Conservation (phyloP, 2,329 filamentous ascomycete genomes). For the Shiraia sp. region DNA sequence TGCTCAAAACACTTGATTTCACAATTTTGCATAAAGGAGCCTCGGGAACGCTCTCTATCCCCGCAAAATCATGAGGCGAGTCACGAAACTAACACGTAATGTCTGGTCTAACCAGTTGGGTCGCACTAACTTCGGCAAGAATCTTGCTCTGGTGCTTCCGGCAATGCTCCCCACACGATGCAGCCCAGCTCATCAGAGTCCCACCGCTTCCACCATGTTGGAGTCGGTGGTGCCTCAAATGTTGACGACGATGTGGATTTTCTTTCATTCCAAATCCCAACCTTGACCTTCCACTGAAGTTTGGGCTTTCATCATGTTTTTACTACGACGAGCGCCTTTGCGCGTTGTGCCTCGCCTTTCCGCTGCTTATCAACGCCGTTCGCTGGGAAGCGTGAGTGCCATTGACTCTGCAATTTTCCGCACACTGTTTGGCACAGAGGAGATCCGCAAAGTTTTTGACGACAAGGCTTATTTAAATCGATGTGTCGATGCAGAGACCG, state of each 20-base stretch:
- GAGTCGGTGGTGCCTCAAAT: constrained; percentile 13
- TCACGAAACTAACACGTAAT: too few relatives aligned
- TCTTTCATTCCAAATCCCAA: constrained; percentile 6
- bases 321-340: constrained; percentile 29
- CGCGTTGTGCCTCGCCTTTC: constrained; percentile 22
- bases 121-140: not conserved
- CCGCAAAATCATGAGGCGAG: too few relatives aligned
- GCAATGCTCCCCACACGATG: constrained; percentile 33
- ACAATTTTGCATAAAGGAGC: too few relatives aligned
- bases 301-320: constrained; percentile 29
- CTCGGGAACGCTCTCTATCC: too few relatives aligned
- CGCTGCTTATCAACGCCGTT: constrained; percentile 22
- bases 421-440: constrained; percentile 57
- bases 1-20: not conserved
- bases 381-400: constrained; percentile 38
- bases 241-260: constrained; percentile 8
- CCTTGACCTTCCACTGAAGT: constrained; percentile 7
- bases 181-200: constrained; percentile 14
- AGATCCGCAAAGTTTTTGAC: constrained; percentile 56
- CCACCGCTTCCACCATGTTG: constrained; percentile 19
- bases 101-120: too few relatives aligned
- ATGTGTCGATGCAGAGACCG: constrained; percentile 57
- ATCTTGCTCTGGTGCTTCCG: not conserved
- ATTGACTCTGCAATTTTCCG: constrained; percentile 58
- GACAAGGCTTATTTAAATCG: constrained; percentile 55